Evolutionary conservation across 331 rosid species (phyloP).

Genomic region (Acacia concinna): DNA sequence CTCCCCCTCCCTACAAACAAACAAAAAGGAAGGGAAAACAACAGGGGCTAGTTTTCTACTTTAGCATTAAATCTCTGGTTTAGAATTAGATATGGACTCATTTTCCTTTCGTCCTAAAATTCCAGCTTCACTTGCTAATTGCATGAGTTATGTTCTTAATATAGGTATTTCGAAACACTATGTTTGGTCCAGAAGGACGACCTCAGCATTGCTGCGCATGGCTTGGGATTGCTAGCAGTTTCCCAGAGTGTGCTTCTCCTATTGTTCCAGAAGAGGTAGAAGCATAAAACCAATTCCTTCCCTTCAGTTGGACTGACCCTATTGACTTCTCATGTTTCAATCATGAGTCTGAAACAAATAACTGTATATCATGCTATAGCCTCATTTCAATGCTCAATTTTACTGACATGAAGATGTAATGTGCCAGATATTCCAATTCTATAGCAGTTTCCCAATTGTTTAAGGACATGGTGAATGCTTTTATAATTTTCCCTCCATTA

Average conservation of each 20-base stretch:
- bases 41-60: constrained; percentile 15
- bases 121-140: constrained; percentile 12
- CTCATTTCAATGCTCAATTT: constrained; percentile 24
- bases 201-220: constrained; percentile 99
- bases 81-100: constrained; percentile 19
- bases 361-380: background rate
- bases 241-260: constrained; percentile 93
- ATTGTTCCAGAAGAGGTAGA: constrained; percentile 92
- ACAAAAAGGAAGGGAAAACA: background rate
- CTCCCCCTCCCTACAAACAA: background rate
- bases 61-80: constrained; percentile 16
- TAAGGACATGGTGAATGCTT: constrained; percentile 13
- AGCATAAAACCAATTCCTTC: constrained; percentile 28
- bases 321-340: constrained; percentile 26
- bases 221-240: constrained; percentile 98
- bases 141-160: constrained; percentile 29
- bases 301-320: constrained; percentile 7
- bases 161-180: constrained; percentile 93
- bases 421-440: constrained; percentile 20
- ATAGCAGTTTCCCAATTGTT: constrained; percentile 15
- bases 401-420: constrained; percentile 9
- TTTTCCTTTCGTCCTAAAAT: constrained; percentile 31
- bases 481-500: background rate
- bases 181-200: constrained; percentile 99
- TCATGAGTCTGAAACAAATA: constrained; percentile 15